Percentiles rank a stretch among this genome's conserved stretches.
phyloP scores from a whole-genome alignment of 495 filamentous ascomycete species.

The Tuber calosporum region DNA sequence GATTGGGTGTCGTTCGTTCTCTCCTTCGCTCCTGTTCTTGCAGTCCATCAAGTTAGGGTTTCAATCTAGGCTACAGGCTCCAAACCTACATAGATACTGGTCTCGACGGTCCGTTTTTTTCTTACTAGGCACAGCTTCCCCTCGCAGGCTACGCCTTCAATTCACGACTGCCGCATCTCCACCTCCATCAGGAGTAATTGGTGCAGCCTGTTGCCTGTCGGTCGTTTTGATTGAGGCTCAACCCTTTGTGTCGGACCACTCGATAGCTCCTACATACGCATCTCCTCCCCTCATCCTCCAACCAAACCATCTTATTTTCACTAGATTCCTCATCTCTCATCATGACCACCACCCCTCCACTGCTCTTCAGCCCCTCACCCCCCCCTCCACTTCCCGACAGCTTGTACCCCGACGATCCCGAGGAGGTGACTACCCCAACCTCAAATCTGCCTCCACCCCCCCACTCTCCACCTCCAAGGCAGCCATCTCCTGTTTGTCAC shows the following conservation, averaged over 20 bases:
- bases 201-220: background rate
- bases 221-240: conserved; percentile 1
- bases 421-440: conserved; percentile 1
- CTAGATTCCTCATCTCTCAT: background rate
- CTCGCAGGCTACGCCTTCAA: background rate
- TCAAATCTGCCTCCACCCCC: conserved; percentile 5
- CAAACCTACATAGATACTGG: background rate
- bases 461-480: conserved; percentile 20
- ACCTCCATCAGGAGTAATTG: background rate
- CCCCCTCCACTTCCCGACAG: background rate
- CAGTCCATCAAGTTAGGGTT: background rate
- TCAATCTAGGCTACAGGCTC: background rate
- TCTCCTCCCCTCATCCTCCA: background rate
- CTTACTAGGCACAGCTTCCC: background rate
- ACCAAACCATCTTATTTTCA: background rate
- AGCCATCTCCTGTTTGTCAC: conserved; percentile 21
- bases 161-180: background rate
- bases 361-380: background rate
- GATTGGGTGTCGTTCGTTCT: conserved; percentile 3
- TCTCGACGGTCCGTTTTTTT: background rate
- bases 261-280: background rate
- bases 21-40: background rate
- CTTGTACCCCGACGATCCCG: background rate
- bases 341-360: background rate
- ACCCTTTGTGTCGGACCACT: background rate